Base-by-base conservation (phyloP, 1,284 basidiomycete species). In the Cutaneotrichosporon mucoides region DNA sequence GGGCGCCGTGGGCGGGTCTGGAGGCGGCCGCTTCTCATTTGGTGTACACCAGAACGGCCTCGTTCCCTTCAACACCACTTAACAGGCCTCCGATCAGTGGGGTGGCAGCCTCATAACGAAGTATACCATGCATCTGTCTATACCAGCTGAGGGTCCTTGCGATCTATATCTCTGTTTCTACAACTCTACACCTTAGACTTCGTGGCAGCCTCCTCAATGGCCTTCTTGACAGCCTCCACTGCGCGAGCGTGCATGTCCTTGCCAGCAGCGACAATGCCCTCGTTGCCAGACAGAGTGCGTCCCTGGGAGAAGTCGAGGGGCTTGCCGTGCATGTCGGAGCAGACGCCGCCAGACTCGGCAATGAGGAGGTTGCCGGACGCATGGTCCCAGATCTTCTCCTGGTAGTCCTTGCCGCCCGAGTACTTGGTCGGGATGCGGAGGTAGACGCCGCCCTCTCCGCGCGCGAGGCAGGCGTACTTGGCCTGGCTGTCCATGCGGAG, bases 401-500 rank as follows among this genome's bases (percentile, higher is more conserved):
- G 76, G 75, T 94, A 95, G 11, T 85, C 85, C 13, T 86, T 84
- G 12, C 88, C 86, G 7, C 81, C 77, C 56, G 70, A 74, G 67
- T 78, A 79, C 60, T 77, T 78, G 6, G 88, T 89, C 0, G 96
- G 96, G 81, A 97, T 89, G 34, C 95, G 84, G 55, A 99, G 81
- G 78, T 99, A 99, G 41, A 88, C 86, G 11, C 88, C 87, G 1
- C 92, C 92, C 63, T 96, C 91, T 0, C 93, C 92, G 45, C 94
- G 82, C 2, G 88, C 86, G n/a, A 98, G 84, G 69, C 87, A 88
- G 37, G 88, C 87, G 71, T 99, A 99, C 79, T 99, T 99, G 7
- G 93, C 93, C 78, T 98, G 95, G 74, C 89, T 92, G 76, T 99
- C 96, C 92, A 99, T 97, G 35, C 92, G 83, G n/a, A 88, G 61